A percentile compares a stretch with the other conserved stretches of the same genome.
Conservation (phyloP, 192 early-diverging fungal genomes). For the Coemansia sp. region DNA sequence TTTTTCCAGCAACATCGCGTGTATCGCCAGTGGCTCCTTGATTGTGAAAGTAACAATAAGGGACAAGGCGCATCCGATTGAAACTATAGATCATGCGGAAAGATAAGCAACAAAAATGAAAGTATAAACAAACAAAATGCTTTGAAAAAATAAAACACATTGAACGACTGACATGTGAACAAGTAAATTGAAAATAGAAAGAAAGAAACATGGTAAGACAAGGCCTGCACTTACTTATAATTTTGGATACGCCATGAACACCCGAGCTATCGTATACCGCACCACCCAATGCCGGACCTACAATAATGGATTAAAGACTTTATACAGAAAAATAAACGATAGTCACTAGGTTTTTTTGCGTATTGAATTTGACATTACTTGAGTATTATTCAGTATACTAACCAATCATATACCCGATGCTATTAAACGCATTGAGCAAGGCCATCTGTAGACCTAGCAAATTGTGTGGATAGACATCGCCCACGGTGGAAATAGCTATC, state of each 20-base stretch:
- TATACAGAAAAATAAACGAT: neutral
- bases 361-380: neutral
- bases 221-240: conserved; percentile 49
- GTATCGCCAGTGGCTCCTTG: conserved; percentile 35
- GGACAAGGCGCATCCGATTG: conserved; percentile 18
- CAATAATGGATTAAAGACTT: neutral
- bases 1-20: conserved; percentile 12
- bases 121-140: neutral
- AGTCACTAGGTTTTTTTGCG: neutral
- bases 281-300: conserved; percentile 40
- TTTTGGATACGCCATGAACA: conserved; percentile 33
- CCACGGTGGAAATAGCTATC: conserved; percentile 27
- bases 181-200: neutral
- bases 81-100: too few species aligned
- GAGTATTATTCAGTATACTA: neutral
- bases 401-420: conserved; percentile 36
- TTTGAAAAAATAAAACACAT: too few species aligned
- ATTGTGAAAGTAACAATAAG: conserved; percentile 27
- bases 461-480: conserved; percentile 44
- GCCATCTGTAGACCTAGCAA: conserved; percentile 46
- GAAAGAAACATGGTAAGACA: too few species aligned
- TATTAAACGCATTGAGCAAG: conserved; percentile 28
- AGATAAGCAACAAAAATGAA: too few species aligned
- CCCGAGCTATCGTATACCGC: conserved; percentile 32
- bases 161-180: neutral